Base-by-base conservation (phyloP, 257 asterid species). In the Solanum lycopersicoides region DNA sequence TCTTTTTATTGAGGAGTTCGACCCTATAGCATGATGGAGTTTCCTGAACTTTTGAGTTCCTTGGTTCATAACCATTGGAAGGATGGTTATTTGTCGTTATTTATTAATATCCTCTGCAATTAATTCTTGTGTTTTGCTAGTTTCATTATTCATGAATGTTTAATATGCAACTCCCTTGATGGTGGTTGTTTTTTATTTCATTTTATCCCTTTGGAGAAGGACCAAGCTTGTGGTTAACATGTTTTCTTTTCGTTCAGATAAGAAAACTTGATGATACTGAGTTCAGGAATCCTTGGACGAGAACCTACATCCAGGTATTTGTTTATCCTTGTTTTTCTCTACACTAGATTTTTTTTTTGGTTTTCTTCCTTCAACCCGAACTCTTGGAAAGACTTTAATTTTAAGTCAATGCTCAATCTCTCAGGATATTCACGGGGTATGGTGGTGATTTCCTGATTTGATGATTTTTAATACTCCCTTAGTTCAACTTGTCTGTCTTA, bases 261-360 rank as follows among this genome's bases (percentile, higher is more conserved):
- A 96, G 99, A 85, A 97, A 97, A 88, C 98, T 97, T 90, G 98
- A 95, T 88, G 99, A 97, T 85, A 96, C 86, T 3, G 99, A 97
- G 94, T 97, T 97, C 90, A 91, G 93, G 90, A 97, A 97, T 90
- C 99, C 99, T 56, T 97, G 99, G 99, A 94, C 99, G 77, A 92
- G 95, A 91, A 93, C 98, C 71, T 95, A 93, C 87, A 94, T 97
- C 83, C 93, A 98, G 98, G 99, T 96, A 91, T 76, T 83, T 88
- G 37, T 53, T 15, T 83, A 20, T 63, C 53, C 35, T 30, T 21
- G 39, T 23, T 42, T 37, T 50, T 50, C 12, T 53, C 50, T 50
- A 0, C 35, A 23, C 84, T 47, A 50, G 20, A 21, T 50, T 32
- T 50, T 39, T n/a, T n/a, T 76, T 50, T 32, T 82, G 0, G 30